phyloP scores from a whole-genome alignment of 2,329 filamentous ascomycete species.

The Xylariaceae sp. region DNA sequence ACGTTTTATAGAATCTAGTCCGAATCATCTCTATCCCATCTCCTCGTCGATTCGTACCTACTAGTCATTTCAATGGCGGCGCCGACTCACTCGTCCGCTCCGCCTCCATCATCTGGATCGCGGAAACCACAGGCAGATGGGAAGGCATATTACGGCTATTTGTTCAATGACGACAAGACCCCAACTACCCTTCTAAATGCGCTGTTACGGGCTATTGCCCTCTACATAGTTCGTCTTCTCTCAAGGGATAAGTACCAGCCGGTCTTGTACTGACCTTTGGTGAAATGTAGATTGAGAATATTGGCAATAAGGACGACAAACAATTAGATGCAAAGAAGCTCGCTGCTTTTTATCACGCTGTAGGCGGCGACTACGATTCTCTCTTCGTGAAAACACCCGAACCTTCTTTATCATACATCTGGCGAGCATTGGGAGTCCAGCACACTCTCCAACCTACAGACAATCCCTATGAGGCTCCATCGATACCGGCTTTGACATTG shows the following conservation, averaged over 20 bases:
- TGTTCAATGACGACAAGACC: slow-evolving; percentile 67
- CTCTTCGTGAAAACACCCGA: slow-evolving; percentile 77
- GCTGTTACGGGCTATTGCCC: slow-evolving; percentile 65
- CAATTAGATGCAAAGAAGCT: slow-evolving; percentile 66
- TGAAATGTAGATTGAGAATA: slow-evolving; percentile 48
- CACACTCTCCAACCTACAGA: slow-evolving; percentile 72
- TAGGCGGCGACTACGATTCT: slow-evolving; percentile 72
- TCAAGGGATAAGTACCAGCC: too few relatives aligned
- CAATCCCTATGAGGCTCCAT: slow-evolving; percentile 70
- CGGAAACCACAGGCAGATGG: slow-evolving; percentile 21
- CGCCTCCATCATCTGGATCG: slow-evolving; percentile 11
- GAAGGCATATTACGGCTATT: slow-evolving; percentile 59
- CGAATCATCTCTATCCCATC: too few relatives aligned
- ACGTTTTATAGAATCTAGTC: too few relatives aligned
- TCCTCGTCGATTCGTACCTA: too few relatives aligned
- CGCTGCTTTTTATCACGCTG: slow-evolving; percentile 71
- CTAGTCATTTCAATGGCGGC: neutral
- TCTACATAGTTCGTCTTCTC: slow-evolving; percentile 61
- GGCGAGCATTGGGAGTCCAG: slow-evolving; percentile 85
- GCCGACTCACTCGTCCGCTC: slow-evolving; percentile 10
- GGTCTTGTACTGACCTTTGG: neutral
- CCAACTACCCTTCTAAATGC: slow-evolving; percentile 66
- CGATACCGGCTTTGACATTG: slow-evolving; percentile 76
- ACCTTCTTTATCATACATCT: slow-evolving; percentile 82
- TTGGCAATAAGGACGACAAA: slow-evolving; percentile 55